Evolutionary conservation across 192 early-diverging fungal genomes (phyloP), one percentile per base, ranked within the genome.

Genomic region (Borealophlyctis nickersoniae): DNA sequence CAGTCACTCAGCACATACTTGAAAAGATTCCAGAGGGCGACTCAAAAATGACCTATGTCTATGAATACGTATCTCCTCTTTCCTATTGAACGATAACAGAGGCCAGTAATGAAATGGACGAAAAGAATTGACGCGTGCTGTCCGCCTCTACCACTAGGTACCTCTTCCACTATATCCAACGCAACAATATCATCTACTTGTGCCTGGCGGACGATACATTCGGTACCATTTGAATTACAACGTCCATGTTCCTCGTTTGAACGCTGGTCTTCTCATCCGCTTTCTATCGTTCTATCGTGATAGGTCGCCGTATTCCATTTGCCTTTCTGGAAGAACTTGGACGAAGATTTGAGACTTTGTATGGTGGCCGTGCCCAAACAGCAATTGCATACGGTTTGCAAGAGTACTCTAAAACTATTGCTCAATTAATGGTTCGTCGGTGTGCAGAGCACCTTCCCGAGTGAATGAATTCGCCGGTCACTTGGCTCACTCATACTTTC

Each of bases 21-120:
- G 89, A 88, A 56, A 92, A 92, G 69, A 91, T 96, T 34, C 91
- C 92, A 4, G 88, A 91, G 30, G 91, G 89, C 70, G 89, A 96
- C 74, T 90, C 90, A 31, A 93, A 93, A 68, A 75, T 96, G 52
- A 92, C 94, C 2, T 96, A 92, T 68, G 90, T 92, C 28, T 94
- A 93, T 70, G 94, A 96, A 77, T 70, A n/a, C 84, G 84, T 85
- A 77, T 63, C 56, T 29, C 5, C 24, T 73, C 28, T 9, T 23
- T 22, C 26, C 9, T 36, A 36, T 26, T 36, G 3, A 31, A 49
- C 52, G 22, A 7, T 35, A 27, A n/a, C n/a, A n/a, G n/a, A n/a
- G n/a, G n/a, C n/a, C n/a, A n/a, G n/a, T n/a, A n/a, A n/a, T n/a
- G n/a, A n/a, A n/a, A n/a, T n/a, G n/a, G n/a, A n/a, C n/a, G n/a